phyloP scores from a whole-genome alignment of 2,329 filamentous ascomycete species.

The Claviceps capensis region DNA sequence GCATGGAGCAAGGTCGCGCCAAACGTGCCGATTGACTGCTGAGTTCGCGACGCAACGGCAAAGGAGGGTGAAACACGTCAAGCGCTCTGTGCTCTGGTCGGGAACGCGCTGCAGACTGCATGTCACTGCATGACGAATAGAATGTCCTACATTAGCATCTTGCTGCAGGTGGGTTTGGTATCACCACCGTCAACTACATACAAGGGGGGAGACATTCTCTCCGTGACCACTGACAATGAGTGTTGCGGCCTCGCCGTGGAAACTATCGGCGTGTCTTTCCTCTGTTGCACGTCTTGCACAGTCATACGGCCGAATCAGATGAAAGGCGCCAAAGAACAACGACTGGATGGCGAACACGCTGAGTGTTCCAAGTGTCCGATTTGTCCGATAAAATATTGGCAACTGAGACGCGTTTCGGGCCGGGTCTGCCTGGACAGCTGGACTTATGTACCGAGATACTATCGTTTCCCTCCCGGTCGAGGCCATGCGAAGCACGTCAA shows the following conservation, averaged over 20 bases:
- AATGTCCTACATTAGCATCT: neutral
- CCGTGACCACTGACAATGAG: no score
- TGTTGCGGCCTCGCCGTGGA: neutral
- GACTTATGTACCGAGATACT: neutral
- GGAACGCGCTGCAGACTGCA: conserved; percentile 2
- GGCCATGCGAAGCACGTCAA: neutral
- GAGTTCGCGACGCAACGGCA: neutral
- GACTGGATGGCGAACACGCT: no score
- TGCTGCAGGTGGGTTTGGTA: neutral
- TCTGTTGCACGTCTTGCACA: neutral
- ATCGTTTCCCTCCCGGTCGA: neutral
- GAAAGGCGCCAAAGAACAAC: neutral
- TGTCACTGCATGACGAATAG: conserved; percentile 1
- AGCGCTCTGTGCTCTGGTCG: conserved; percentile 2
- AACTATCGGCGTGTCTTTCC: neutral
- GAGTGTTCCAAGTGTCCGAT: no score
- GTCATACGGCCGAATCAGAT: neutral
- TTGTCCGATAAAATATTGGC: neutral
- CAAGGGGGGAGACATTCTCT: neutral
- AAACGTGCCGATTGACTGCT: neutral
- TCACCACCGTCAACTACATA: neutral
- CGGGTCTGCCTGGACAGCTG: neutral
- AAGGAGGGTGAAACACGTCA: conserved; percentile 4
- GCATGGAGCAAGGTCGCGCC: neutral
- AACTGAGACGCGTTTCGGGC: neutral